phyloP scores from a whole-genome alignment of 805 yeast species.

The Saturnispora hagleri region DNA sequence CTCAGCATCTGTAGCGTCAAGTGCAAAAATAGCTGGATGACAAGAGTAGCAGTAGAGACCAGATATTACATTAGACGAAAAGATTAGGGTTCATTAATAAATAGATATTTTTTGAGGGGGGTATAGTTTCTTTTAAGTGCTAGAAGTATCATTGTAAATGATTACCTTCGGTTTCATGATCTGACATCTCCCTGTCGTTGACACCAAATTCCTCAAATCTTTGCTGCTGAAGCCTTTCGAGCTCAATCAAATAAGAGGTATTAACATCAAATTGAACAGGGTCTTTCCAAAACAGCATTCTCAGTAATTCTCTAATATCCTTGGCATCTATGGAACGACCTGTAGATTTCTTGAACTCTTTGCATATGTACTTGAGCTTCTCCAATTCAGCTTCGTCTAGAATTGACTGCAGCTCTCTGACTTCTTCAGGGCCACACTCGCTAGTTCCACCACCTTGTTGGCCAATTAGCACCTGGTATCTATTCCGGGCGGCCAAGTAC shows the following conservation, averaged over 20 bases:
- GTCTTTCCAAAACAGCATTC: constrained; percentile 43
- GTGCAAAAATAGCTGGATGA: neutral
- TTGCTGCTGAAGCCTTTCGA: constrained; percentile 26
- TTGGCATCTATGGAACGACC: constrained; percentile 42
- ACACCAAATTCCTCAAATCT: constrained; percentile 7
- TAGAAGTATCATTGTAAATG: neutral
- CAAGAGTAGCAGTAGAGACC: neutral
- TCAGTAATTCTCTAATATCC: constrained; percentile 47
- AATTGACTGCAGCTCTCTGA: constrained; percentile 37
- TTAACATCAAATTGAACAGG: constrained; percentile 52
- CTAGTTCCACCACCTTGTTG: constrained; percentile 72
- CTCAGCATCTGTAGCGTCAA: neutral
- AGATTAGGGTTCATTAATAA: neutral
- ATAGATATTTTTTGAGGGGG: neutral
- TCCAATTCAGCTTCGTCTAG: constrained; percentile 64
- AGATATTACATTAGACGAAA: neutral
- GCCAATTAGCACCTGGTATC: constrained; percentile 74
- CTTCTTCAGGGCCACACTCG: constrained; percentile 53
- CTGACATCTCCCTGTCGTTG: neutral
- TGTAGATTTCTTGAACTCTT: constrained; percentile 47
- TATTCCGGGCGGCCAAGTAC: constrained; percentile 63
- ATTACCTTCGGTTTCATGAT: neutral
- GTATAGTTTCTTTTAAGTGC: neutral
- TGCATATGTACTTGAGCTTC: constrained; percentile 58
- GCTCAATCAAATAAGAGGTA: constrained; percentile 35